These are phyloP conservation scores for Myxozyma mucilagina DNA, from an alignment of 805 yeast species.

Conservation along the genomic window DNA sequence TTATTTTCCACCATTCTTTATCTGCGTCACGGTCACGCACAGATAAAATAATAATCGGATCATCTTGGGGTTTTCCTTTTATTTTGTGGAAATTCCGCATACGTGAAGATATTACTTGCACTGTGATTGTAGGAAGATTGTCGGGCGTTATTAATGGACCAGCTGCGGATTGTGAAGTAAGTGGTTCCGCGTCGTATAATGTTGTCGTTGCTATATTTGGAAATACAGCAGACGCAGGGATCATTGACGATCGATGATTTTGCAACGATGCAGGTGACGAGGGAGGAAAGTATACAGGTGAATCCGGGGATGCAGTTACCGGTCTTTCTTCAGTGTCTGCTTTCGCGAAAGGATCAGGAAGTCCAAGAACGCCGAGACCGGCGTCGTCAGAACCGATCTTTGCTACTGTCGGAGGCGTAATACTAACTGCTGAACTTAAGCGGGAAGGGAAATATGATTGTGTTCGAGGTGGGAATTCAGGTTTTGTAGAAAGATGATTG, in stretches of 20 bases:
- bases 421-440: neutral
- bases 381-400: conserved; percentile 11
- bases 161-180: conserved; percentile 5
- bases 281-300: conserved; percentile 22
- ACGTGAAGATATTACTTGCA: conserved; percentile 36
- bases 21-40: conserved; percentile 60
- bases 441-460: conserved; percentile 23
- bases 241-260: conserved; percentile 5
- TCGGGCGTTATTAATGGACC: conserved; percentile 35
- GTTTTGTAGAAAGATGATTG: neutral
- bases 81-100: conserved; percentile 36
- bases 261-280: conserved; percentile 13
- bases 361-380: conserved; percentile 7
- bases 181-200: conserved; percentile 16
- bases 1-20: conserved; percentile 73
- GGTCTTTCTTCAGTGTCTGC: neutral
- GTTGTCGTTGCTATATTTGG: conserved; percentile 10
- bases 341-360: neutral
- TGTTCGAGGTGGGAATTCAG: conserved; percentile 20
- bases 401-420: neutral
- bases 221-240: conserved; percentile 14
- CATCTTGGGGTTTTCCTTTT: conserved; percentile 47
- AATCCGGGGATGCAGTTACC: neutral
- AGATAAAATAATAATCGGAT: conserved; percentile 61
- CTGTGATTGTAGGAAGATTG: conserved; percentile 34